Evolutionary conservation across 768 basidiomycete species (phyloP).

Genomic region (Leccinum incarnatum): DNA sequence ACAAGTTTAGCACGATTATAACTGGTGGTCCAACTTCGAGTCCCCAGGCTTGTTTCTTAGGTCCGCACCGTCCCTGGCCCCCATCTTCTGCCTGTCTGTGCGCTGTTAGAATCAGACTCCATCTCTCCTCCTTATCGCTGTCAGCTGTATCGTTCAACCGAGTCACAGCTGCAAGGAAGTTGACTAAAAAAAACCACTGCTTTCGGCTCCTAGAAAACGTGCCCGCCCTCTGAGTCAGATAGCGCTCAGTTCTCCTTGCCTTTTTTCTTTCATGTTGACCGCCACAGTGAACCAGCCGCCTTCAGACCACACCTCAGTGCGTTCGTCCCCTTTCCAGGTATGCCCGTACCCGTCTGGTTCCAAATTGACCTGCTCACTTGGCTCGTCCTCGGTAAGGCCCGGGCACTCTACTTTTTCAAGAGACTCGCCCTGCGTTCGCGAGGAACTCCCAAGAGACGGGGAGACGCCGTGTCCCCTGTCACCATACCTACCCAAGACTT

Average conservation of each 20-base stretch:
- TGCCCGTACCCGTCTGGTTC: conserved; percentile 13
- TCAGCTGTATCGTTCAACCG: neutral
- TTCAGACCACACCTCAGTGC: conserved; percentile 24
- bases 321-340: conserved; percentile 29
- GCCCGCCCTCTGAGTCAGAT: conserved; percentile 13
- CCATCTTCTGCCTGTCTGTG: neutral
- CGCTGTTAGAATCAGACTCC: neutral
- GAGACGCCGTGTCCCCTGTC: conserved; percentile 26
- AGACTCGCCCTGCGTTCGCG: conserved; percentile 36
- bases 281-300: conserved; percentile 28
- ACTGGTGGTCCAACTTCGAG: conserved; percentile 3
- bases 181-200: conserved; percentile 22
- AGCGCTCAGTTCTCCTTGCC: conserved; percentile 14
- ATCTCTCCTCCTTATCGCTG: neutral
- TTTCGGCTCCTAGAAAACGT: conserved; percentile 30
- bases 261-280: conserved; percentile 14
- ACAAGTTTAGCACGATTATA: conserved; percentile 13
- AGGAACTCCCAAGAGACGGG: conserved; percentile 26
- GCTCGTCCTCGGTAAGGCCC: conserved; percentile 18
- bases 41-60: conserved; percentile 11
- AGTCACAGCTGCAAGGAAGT: conserved; percentile 13
- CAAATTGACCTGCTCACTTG: conserved; percentile 8
- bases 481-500: conserved; percentile 21
- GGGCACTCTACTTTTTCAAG: conserved; percentile 40
- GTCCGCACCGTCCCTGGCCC: conserved; percentile 9